Base-by-base conservation (phyloP, 2,329 filamentous ascomycete genomes). In the Cercospora sesami region DNA sequence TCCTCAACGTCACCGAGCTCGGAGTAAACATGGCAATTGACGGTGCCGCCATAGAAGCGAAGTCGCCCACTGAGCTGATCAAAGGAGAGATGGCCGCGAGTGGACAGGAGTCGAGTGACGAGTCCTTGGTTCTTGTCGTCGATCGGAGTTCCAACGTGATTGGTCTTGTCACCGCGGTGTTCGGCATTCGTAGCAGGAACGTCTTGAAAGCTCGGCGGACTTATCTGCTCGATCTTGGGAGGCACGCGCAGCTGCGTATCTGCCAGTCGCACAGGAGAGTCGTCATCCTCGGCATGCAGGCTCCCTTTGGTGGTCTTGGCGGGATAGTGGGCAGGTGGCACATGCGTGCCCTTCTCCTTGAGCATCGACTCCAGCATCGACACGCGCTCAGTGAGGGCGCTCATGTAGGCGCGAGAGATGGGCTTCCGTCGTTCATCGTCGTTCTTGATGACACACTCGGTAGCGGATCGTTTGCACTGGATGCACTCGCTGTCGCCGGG, bases 391-490 rank as follows among this genome's bases (percentile, higher is more conserved):
- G 71, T 72, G 64, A 75, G 67, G 9, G 73, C 71, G 51, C 55
- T 71, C 71, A 75, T 71, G 65, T 75, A 75, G 10, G 73, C 73
- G 53, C 73, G 53, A 0, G 72, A 74, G 8, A 75, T 72, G 3
- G 73, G 73, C 36, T 69, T 60, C 18, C 73, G 59, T 45, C 73
- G 64, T 62, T 75, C 73, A 51, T 75, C 73, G 48, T 75, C 73
- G 31, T 74, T 73, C 61, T 72, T 73, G 60, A 75, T 75, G n/a
- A 75, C 58, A 58, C 73, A 75, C 31, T 72, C 67, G 14, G 70
- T 66, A 10, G 67, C 69, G 16, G 69, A 68, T 45, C 73, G 65
- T 42, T 69, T 69, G 67, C 73, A 75, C 58, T 75, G 73, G n/a
- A 68, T 39, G 64, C 73, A 75, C 42, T 70, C 64, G 28, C 53